Evolutionary conservation across 208 protist species (phyloP).

Genomic region (Acanthamoeba lenticulata): DNA sequence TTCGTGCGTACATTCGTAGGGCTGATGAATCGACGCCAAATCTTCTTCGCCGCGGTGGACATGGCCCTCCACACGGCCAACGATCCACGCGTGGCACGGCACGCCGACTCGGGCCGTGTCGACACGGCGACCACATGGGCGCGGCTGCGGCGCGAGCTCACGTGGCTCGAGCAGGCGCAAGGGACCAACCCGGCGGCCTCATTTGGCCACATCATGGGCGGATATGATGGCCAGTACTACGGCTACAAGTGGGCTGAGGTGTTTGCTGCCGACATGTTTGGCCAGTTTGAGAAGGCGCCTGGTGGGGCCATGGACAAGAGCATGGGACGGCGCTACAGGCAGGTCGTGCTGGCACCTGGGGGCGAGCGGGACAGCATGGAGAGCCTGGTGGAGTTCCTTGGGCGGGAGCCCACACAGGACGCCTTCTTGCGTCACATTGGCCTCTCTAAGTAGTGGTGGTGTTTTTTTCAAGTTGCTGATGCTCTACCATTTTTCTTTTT

Average conservation of each 20-base stretch:
- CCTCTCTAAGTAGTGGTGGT: not conserved
- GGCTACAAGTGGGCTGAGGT: conserved; percentile 85
- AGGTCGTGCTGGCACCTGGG: conserved; percentile 69
- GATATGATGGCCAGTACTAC: conserved; percentile 86
- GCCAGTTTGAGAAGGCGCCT: conserved; percentile 71
- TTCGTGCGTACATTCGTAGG: not conserved
- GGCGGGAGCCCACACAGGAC: conserved; percentile 74
- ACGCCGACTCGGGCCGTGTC: not conserved
- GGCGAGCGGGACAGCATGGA: conserved; percentile 71
- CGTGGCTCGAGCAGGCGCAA: conserved; percentile 11
- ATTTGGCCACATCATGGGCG: conserved; percentile 57
- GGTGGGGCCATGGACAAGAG: conserved; percentile 68
- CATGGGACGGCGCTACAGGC: conserved; percentile 63
- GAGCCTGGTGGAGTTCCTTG: conserved; percentile 75
- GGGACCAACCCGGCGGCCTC: conserved; percentile 36
- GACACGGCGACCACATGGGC: conserved; percentile 8
- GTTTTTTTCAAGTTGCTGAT: too few relatives aligned
- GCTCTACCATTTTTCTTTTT: too few relatives aligned
- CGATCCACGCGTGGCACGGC: too few relatives aligned
- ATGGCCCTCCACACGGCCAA: conserved; percentile 70
- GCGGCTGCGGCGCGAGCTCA: conserved; percentile 59
- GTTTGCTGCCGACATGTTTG: conserved; percentile 79
- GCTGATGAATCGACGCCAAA: conserved; percentile 74
- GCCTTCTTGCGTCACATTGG: conserved; percentile 72
- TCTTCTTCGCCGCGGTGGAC: conserved; percentile 73